Evolutionary conservation across 2,329 filamentous ascomycete species (phyloP).

Genomic region (Beauveria medogensis): DNA sequence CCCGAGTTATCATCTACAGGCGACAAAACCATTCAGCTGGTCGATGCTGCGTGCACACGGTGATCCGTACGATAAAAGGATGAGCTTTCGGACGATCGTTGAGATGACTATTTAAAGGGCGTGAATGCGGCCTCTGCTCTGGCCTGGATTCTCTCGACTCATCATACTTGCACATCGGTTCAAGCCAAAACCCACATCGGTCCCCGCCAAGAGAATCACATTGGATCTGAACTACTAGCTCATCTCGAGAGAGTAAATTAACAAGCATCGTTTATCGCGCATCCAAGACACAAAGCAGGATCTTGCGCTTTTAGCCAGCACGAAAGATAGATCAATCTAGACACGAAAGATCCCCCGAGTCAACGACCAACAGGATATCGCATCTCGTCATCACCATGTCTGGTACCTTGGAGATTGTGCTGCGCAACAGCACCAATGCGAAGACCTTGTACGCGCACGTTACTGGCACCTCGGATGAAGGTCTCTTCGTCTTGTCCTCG

Average conservation of each 20-base stretch:
- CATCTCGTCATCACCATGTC: constrained; percentile 7
- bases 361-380: neutral
- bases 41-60: neutral
- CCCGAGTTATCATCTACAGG: neutral
- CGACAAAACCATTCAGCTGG: neutral
- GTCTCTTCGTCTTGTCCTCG: constrained; percentile 52
- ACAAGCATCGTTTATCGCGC: neutral
- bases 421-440: constrained; percentile 59
- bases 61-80: neutral
- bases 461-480: constrained; percentile 53
- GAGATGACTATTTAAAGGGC: neutral
- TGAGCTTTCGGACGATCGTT: neutral
- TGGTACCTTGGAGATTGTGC: constrained; percentile 46
- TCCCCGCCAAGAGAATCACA: constrained; percentile 1
- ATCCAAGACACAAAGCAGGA: neutral
- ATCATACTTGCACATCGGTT: neutral
- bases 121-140: neutral
- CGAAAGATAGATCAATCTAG: neutral
- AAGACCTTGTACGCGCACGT: constrained; percentile 56
- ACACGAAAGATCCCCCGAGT: neutral
- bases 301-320: neutral
- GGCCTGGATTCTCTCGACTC: neutral
- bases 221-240: neutral
- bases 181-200: constrained; percentile 8
- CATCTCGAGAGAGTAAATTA: neutral